These are phyloP conservation scores for Aureobasidium sp. DNA, from an alignment of 2,329 filamentous ascomycete species.

Conservation along the genomic window DNA sequence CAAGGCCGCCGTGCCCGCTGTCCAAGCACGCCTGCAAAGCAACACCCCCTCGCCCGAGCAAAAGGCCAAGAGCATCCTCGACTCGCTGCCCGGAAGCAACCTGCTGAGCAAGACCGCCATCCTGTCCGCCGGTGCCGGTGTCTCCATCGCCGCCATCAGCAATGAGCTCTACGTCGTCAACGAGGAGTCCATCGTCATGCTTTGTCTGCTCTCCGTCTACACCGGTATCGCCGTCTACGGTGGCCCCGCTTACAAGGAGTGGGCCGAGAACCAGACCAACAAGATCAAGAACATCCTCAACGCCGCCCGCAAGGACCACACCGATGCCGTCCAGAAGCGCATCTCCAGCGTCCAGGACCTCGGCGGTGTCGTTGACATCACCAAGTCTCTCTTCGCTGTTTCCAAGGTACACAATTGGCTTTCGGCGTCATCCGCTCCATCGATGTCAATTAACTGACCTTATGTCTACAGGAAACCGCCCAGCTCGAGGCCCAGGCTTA, in stretches of 20 bases:
- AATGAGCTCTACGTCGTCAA: conserved; percentile 99
- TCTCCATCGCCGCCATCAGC: conserved; percentile 92
- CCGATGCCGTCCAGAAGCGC: conserved; percentile 85
- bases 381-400: conserved; percentile 93
- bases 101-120: conserved; percentile 94
- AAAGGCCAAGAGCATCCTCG: conserved; percentile 93
- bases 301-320: conserved; percentile 88
- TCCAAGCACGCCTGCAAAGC: conserved; percentile 54
- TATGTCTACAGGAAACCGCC: conserved; percentile 71
- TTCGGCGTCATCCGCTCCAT: background rate
- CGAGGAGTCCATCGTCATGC: conserved; percentile 91
- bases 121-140: conserved; percentile 83
- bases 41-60: conserved; percentile 92
- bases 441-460: background rate
- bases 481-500: conserved; percentile 91
- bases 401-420: conserved; percentile 67
- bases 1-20: conserved; percentile 65
- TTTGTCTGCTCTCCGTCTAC: conserved; percentile 92
- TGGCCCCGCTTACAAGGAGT: conserved; percentile 84
- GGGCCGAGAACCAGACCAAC: conserved; percentile 80
- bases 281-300: conserved; percentile 96
- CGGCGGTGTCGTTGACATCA: conserved; percentile 87
- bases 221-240: conserved; percentile 86
- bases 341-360: conserved; percentile 95
- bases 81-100: conserved; percentile 85